Conservation (phyloP, 257 asterid genomes). For the Gentiana macrophylla region DNA sequence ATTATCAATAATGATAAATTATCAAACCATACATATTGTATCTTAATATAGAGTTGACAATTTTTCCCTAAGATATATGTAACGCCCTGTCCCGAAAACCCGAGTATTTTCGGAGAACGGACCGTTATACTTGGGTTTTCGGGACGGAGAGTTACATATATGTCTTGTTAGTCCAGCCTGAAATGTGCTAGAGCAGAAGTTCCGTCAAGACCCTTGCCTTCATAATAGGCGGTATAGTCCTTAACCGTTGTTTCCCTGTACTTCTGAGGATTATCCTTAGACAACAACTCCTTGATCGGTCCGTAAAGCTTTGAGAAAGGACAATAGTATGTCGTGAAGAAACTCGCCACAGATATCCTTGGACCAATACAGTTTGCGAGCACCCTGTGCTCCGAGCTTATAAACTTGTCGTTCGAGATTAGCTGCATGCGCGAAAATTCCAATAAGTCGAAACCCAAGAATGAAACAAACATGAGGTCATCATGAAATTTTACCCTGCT, state of each 20-base stretch:
- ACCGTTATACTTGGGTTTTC: too few species aligned
- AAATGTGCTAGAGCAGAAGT: conserved; percentile 35
- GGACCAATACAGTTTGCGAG: conserved; percentile 45
- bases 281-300: conserved; percentile 45
- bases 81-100: too few species aligned
- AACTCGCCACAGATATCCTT: conserved; percentile 56
- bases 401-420: conserved; percentile 50
- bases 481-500: not conserved
- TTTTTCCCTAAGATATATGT: too few species aligned
- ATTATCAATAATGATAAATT: too few species aligned
- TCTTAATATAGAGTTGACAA: too few species aligned
- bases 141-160: too few species aligned
- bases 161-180: conserved; percentile 15
- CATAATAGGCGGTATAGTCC: conserved; percentile 26
- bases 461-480: not conserved
- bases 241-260: conserved; percentile 46
- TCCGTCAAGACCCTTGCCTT: conserved; percentile 48
- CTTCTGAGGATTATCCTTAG: conserved; percentile 43
- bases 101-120: too few species aligned
- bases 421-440: conserved; percentile 20
- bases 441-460: not conserved
- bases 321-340: conserved; percentile 31
- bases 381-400: conserved; percentile 48
- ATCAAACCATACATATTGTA: too few species aligned
- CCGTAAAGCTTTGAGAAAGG: conserved; percentile 32